These are phyloP conservation scores for Suillus placidus DNA, from an alignment of 768 basidiomycete genomes.

Conservation along the genomic window DNA sequence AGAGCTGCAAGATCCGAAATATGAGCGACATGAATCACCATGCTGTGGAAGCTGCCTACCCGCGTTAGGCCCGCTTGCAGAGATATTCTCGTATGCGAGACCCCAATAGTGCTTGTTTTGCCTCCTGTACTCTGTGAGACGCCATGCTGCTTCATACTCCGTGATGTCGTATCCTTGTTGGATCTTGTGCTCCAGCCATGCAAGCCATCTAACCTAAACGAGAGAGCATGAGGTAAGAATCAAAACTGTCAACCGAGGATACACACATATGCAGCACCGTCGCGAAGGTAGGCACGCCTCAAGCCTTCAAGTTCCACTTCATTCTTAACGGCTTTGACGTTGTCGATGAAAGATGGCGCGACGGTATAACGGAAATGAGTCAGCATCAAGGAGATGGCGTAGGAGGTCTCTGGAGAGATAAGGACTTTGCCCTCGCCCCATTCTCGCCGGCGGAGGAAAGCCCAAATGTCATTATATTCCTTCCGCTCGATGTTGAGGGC, in stretches of 20 bases:
- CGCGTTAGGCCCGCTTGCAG: conserved; percentile 87
- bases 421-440: conserved; percentile 84
- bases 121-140: conserved; percentile 75
- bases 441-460: conserved; percentile 70
- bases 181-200: conserved; percentile 87
- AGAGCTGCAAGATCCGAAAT: conserved; percentile 51
- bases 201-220: conserved; percentile 72
- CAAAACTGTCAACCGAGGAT: conserved; percentile 13
- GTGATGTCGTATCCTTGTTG: conserved; percentile 78
- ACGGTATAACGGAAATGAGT: conserved; percentile 82
- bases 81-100: conserved; percentile 88
- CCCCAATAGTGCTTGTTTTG: conserved; percentile 78
- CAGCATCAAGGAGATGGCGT: conserved; percentile 83
- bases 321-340: conserved; percentile 89
- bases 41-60: conserved; percentile 38
- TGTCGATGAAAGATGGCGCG: conserved; percentile 67
- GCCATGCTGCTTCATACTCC: conserved; percentile 90
- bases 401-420: conserved; percentile 73
- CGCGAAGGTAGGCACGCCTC: conserved; percentile 82
- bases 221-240: conserved; percentile 15
- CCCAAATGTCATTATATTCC: conserved; percentile 80
- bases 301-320: conserved; percentile 82
- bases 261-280: conserved; percentile 84
- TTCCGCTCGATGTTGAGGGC: conserved; percentile 56
- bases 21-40: conserved; percentile 3